Conservation (phyloP, 2,329 filamentous ascomycete species). For the Paraconiothyrium sp. region DNA sequence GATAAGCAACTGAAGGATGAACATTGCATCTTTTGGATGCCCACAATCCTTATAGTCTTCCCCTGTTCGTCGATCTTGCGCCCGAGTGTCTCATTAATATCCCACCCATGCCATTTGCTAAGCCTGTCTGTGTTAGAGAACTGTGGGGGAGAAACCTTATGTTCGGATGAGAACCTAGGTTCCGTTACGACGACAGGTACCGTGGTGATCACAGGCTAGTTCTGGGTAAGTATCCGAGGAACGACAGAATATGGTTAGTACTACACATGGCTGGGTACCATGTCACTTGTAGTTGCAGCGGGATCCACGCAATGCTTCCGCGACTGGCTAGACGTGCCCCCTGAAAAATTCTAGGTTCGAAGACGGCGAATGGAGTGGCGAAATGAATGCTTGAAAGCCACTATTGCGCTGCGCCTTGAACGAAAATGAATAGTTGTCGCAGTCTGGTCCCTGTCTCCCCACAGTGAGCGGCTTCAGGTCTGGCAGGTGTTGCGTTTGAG, state of each 20-base stretch:
- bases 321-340: neutral
- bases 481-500: neutral
- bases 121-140: slow-evolving; percentile 4
- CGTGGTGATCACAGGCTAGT: neutral
- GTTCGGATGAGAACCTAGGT: neutral
- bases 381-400: neutral
- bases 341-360: neutral
- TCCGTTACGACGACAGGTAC: neutral
- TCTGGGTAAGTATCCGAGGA: neutral
- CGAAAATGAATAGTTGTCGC: neutral
- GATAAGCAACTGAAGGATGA: neutral
- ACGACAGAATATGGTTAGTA: neutral
- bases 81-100: neutral
- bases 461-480: neutral
- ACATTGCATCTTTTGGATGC: neutral
- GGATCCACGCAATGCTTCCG: neutral
- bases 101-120: neutral
- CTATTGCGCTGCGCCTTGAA: neutral
- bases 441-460: neutral
- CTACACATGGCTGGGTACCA: neutral
- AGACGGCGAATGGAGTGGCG: neutral
- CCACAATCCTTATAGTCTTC: neutral
- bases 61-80: slow-evolving; percentile 1
- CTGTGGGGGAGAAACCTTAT: slow-evolving; percentile 5
- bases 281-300: neutral